Conservation (phyloP, 179 eudicot genomes). For the Camellia oleifera region DNA sequence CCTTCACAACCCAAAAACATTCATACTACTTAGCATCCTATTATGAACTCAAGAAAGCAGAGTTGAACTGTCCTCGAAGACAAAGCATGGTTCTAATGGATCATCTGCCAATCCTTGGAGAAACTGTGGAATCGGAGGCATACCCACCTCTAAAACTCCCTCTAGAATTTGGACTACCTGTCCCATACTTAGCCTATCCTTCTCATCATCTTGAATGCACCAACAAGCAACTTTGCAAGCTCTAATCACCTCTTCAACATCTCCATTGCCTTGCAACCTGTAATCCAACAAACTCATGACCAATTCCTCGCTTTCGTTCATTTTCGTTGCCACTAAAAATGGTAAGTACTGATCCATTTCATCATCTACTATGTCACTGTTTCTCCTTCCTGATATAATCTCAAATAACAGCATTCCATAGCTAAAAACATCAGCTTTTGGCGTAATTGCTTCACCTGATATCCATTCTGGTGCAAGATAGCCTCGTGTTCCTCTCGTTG, state of each 20-base stretch:
- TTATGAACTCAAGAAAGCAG: no score
- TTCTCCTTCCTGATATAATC: slow-evolving; percentile 51
- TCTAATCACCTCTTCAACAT: slow-evolving; percentile 34
- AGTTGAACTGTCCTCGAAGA: no score
- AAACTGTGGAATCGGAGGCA: slow-evolving; percentile 52
- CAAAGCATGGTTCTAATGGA: no score
- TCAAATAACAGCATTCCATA: slow-evolving; percentile 70
- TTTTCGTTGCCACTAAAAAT: slow-evolving; percentile 37
- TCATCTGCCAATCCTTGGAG: no score
- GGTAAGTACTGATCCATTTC: neutral
- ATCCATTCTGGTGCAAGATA: slow-evolving; percentile 78
- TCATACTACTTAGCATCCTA: no score
- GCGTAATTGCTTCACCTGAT: slow-evolving; percentile 56
- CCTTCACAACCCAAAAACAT: no score
- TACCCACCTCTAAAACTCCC: slow-evolving; percentile 50
- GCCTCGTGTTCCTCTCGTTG: slow-evolving; percentile 73
- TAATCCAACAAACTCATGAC: slow-evolving; percentile 44
- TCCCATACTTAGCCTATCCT: slow-evolving; percentile 52
- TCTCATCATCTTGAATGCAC: slow-evolving; percentile 66
- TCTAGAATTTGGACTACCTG: slow-evolving; percentile 64
- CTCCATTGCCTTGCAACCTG: slow-evolving; percentile 23
- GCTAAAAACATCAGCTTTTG: slow-evolving; percentile 70
- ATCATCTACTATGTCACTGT: slow-evolving; percentile 20
- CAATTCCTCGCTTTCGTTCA: slow-evolving; percentile 31
- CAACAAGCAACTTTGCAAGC: slow-evolving; percentile 56